Base-by-base conservation (phyloP, 371 early-diverging fungal species). In the Coemansia sp. region DNA sequence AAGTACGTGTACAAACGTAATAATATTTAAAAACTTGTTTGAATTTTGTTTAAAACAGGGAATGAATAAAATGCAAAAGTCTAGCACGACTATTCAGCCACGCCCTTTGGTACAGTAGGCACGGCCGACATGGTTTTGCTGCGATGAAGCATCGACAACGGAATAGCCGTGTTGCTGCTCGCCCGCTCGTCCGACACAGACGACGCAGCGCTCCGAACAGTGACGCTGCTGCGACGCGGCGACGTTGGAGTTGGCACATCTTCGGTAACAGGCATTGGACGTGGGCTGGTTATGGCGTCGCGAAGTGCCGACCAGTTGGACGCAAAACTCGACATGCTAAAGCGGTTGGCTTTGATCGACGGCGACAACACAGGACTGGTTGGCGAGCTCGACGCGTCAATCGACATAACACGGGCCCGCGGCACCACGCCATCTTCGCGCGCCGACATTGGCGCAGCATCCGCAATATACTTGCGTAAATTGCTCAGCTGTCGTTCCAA, bases 311-410 rank as follows among this genome's bases (percentile, higher is more conserved):
- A 61, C 69, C 65, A 66, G 63, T 66, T 66, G n/a, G 66, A 61
- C 12, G 71, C 71, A 26, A 73, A 41, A 52, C 58, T 70, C 1
- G 76, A 75, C 26, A 76, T 67, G 46, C 77, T 76, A 46, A 76
- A 76, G n/a, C 76, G 39, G 13, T 48, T 40, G 15, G 62, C 15
- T 44, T 63, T 63, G 4, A 51, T n/a, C 9, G n/a, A 5, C 32
- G 61, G 29, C 17, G 61, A 44, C 44, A 40, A 11, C 7, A 32
- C 56, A n/a, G 44, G 9, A 28, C 59, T 28, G 29, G 55, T 26
- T 49, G 58, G 52, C 49, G 56, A 32, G 23, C 44, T 41, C 13
- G 54, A 51, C 17, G 28, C 71, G 39, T 71, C 71, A 8, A 63
- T 54, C 0, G 71, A 71, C 52, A 67, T 5, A 15, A 69, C 13